Base-by-base conservation (phyloP, 352 stramenopile species). In the Phytophthora rubi region DNA sequence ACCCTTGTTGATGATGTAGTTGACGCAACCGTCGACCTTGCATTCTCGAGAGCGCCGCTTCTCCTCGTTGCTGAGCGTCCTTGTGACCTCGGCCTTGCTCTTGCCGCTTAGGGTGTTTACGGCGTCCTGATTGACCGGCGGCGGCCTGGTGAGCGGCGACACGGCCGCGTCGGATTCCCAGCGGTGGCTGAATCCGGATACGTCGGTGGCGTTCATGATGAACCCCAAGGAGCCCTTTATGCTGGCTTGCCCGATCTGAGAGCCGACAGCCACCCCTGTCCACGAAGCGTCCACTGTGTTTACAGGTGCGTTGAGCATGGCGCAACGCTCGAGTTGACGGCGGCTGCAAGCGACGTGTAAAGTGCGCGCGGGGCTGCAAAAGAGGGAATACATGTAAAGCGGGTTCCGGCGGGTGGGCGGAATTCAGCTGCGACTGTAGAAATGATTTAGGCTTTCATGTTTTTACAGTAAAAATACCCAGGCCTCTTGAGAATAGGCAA, bases 1-100 rank as follows among this genome's bases (percentile, higher is more conserved):
- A 9, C 76, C 76, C 26, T 70, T 70, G 59, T 81, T 77, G 59
- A 84, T 77, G 45, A 78, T 77, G 67, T 84, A 84, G 59, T 77
- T 79, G 32, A 68, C 55, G 54, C 76, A 84, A 51, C 70, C 76
- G 30, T 74, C 66, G 23, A 78, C 48, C 48, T 73, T 76, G 62
- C 76, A 84, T 48, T 71, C 53, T 7, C 76, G 69, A 12, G 70
- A 70, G 48, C 68, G 57, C 4, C 72, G 65, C 62, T 80, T 80
- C 62, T 78, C 59, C 37, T 75, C 69, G 47, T 55, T 47, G 23
- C 30, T 52, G 33, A 65, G 59, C 4, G 32, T 30, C 35, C 47
- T 51, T 21, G 16, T 49, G 13, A 59, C 35, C 37, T 59, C 49
- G 75, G 35, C 75, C 65, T 21, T 72, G 44, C 4, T 9, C 44